A percentile compares a stretch with the other conserved stretches of the same genome.
These are phyloP conservation scores for Lavandula angustifolia DNA, from an alignment of 257 asterid species.

Conservation along the genomic window DNA sequence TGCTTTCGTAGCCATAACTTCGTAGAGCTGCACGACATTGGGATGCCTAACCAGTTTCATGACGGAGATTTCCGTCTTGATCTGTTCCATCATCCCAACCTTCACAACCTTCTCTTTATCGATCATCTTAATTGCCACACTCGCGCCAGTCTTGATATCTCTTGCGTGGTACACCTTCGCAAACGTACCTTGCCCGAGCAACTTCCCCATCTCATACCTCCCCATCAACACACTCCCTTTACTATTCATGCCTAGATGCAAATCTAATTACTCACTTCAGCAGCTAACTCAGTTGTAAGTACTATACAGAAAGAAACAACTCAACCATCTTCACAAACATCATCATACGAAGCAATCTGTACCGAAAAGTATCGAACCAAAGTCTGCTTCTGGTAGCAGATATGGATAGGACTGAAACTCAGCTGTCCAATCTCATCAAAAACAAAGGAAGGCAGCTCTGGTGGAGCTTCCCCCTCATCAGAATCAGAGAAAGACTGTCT, in stretches of 20 bases:
- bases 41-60: conserved; percentile 70
- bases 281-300: no score
- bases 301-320: conserved; percentile 21
- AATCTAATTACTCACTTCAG: conserved; percentile 1
- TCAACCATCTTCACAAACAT: conserved; percentile 70
- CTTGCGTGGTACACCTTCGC: conserved; percentile 83
- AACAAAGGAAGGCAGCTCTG: conserved; percentile 43
- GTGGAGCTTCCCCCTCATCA: conserved; percentile 43
- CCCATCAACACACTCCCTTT: conserved; percentile 63
- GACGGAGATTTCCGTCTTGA: conserved; percentile 68
- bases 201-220: conserved; percentile 77
- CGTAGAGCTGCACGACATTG: conserved; percentile 57
- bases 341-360: conserved; percentile 39
- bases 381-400: conserved; percentile 26
- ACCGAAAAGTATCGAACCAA: conserved; percentile 19
- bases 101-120: conserved; percentile 68
- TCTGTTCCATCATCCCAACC: conserved; percentile 64
- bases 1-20: conserved; percentile 79
- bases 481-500: conserved; percentile 40
- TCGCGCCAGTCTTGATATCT: conserved; percentile 53
- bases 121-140: conserved; percentile 81
- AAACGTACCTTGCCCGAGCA: conserved; percentile 79
- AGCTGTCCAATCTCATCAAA: conserved; percentile 50
- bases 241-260: conserved; percentile 42
- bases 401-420: conserved; percentile 1